Base-by-base conservation (phyloP, 768 basidiomycete genomes). In the Leccinum rimulosum region DNA sequence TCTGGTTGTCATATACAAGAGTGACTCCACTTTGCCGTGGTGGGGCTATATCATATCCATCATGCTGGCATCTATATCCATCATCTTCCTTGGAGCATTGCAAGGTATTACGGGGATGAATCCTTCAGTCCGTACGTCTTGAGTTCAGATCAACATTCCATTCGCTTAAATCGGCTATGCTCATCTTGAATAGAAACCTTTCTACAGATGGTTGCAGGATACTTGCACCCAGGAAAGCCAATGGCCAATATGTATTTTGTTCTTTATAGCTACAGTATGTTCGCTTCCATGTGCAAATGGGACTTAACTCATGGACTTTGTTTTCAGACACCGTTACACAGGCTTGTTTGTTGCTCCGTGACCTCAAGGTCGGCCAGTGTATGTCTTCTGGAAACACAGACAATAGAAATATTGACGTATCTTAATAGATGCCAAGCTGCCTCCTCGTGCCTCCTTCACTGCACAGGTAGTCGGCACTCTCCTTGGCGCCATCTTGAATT, bases 391-490 rank as follows among this genome's bases (percentile, higher is more conserved):
- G 22, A 6, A 15, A 30, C 51, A 14, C 3, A 40, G 3, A 19
- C 4, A 35, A 70, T 67, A 76, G 74, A 78, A 79, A 66, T 75
- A 80, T 64, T 78, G 7, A 63, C 43, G 12, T 9, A 19, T 52
- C 4, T n/a, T 28, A 1, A 52, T 36, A 72, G 71, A 74, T 55
- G 60, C 79, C 25, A 87, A 87, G 72, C 77, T 88, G 45, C 84
- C 86, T 38, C 86, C 86, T 49, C 82, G 85, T 9, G 80, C 80
- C 35, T 82, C 86, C 3, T 87, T 88, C 70, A 76, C 79, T 19
- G 83, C 83, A 7, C 85, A 87, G 65, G 77, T 75, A 33, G 54
- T 79, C 50, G 85, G 87, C 1, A 82, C 84, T 6, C 70, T 88
- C 47, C 72, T 87, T 35, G 85, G 81, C 8, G 73, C 77, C 38